A percentile compares a stretch with the other conserved stretches of the same genome.
These are phyloP conservation scores for Hebeloma cylindrosporum DNA, from an alignment of 768 basidiomycete species.

Conservation along the genomic window DNA sequence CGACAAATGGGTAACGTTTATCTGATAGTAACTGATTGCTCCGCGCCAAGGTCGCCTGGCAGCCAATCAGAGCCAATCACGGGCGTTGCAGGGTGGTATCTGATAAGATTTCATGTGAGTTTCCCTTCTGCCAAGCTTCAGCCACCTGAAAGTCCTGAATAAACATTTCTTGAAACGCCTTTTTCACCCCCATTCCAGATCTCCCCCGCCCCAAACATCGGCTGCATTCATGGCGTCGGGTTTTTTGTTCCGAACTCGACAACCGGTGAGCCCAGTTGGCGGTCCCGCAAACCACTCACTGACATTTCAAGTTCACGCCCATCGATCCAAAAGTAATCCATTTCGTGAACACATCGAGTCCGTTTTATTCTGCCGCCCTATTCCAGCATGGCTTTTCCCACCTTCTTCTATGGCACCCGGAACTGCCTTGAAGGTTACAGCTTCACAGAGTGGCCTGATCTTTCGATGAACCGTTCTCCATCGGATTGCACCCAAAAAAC, in stretches of 20 bases:
- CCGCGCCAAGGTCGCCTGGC: too few relatives aligned
- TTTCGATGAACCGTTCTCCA: constrained; percentile 28
- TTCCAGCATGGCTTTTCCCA: background rate
- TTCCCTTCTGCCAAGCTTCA: constrained; percentile 15
- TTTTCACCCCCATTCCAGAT: constrained; percentile 3
- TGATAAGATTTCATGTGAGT: constrained; percentile 32
- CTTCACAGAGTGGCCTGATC: constrained; percentile 32
- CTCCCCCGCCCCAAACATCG: constrained; percentile 2
- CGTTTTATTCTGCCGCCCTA: background rate
- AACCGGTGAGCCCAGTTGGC: too few relatives aligned
- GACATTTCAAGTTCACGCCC: too few relatives aligned
- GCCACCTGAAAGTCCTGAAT: constrained; percentile 2
- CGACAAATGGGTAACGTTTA: constrained; percentile 21
- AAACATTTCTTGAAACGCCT: constrained; percentile 5
- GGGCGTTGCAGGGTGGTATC: constrained; percentile 29
- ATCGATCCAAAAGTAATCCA: background rate
- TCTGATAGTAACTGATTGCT: constrained; percentile 30
- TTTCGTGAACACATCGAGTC: background rate
- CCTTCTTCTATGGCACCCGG: background rate
- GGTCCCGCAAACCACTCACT: too few relatives aligned
- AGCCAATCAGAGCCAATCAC: constrained; percentile 28
- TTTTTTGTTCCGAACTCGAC: too few relatives aligned
- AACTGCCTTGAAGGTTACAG: constrained; percentile 28
- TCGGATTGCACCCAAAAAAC: constrained; percentile 9
- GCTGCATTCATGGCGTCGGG: constrained; percentile 5